These are phyloP conservation scores for Kandelia obovata DNA, from an alignment of 345 rosid genomes.

Conservation along the genomic window DNA sequence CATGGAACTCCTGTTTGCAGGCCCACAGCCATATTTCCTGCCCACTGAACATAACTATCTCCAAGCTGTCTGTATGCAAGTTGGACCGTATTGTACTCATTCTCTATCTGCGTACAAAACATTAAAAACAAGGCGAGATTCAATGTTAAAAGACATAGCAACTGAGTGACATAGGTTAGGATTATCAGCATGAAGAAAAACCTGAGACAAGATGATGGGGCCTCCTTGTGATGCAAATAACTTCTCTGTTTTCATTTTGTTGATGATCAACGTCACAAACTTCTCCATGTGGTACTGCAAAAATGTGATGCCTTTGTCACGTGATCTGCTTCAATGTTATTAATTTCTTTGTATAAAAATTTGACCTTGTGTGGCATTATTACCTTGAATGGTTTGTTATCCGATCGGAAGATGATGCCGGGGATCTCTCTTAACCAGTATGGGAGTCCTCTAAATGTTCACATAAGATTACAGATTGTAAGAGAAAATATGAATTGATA, in stretches of 20 bases:
- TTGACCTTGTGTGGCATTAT: background rate
- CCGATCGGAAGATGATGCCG: conserved; percentile 60
- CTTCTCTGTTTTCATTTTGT: conserved; percentile 44
- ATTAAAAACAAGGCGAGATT: background rate
- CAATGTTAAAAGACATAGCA: background rate
- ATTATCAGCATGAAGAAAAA: background rate
- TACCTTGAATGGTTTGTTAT: conserved; percentile 84
- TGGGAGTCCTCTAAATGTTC: conserved; percentile 67
- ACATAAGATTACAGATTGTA: background rate
- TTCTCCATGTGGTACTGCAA: conserved; percentile 55
- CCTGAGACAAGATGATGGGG: conserved; percentile 70
- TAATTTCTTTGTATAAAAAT: too few species aligned
- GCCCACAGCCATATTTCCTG: conserved; percentile 52
- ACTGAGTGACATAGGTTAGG: background rate
- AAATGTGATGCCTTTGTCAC: background rate
- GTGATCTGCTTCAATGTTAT: background rate
- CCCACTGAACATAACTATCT: conserved; percentile 62
- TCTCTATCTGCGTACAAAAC: conserved; percentile 60
- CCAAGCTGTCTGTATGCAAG: conserved; percentile 58
- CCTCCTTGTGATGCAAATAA: conserved; percentile 76
- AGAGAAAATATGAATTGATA: background rate
- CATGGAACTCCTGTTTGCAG: conserved; percentile 71
- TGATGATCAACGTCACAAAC: conserved; percentile 40
- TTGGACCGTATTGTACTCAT: conserved; percentile 76
- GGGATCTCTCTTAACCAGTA: conserved; percentile 84